These are phyloP conservation scores for Pyrenochaeta sp. DNA, from an alignment of 2,329 filamentous ascomycete genomes.

Conservation along the genomic window DNA sequence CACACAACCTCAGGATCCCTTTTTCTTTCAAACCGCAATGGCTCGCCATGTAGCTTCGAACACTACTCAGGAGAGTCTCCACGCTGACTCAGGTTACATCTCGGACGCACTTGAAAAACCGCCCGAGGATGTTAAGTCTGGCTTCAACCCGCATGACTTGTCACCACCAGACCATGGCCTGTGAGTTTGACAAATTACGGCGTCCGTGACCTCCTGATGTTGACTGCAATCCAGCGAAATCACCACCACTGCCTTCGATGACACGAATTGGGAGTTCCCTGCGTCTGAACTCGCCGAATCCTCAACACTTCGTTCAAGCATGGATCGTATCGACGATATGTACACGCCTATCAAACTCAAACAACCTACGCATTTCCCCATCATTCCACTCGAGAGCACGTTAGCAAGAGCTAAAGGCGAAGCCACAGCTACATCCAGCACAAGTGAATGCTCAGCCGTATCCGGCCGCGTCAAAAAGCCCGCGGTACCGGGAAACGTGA, in stretches of 20 bases:
- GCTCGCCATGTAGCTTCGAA: neutral
- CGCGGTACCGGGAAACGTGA: neutral
- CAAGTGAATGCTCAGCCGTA: neutral
- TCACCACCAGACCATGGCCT: neutral
- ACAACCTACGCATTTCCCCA: constrained; percentile 1
- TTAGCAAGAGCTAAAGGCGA: neutral
- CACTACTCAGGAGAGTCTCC: neutral
- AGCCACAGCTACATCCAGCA: neutral
- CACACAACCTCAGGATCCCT: neutral
- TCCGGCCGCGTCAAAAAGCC: neutral
- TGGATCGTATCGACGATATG: neutral
- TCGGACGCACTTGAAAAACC: neutral
- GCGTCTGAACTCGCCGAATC: neutral
- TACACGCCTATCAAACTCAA: neutral
- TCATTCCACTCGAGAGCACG: constrained; percentile 1
- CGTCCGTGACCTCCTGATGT: neutral
- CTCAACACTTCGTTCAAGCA: neutral
- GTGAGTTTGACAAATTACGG: neutral
- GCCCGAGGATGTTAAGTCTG: neutral
- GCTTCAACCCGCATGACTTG: neutral
- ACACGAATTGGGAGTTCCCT: constrained; percentile 6
- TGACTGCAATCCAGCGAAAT: neutral
- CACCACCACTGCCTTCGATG: neutral
- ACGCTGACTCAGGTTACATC: neutral
- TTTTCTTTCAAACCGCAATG: neutral